Evolutionary conservation across 768 basidiomycete species (phyloP), one percentile per base, ranked within the genome.

Genomic region (Floccularia luteovirens): DNA sequence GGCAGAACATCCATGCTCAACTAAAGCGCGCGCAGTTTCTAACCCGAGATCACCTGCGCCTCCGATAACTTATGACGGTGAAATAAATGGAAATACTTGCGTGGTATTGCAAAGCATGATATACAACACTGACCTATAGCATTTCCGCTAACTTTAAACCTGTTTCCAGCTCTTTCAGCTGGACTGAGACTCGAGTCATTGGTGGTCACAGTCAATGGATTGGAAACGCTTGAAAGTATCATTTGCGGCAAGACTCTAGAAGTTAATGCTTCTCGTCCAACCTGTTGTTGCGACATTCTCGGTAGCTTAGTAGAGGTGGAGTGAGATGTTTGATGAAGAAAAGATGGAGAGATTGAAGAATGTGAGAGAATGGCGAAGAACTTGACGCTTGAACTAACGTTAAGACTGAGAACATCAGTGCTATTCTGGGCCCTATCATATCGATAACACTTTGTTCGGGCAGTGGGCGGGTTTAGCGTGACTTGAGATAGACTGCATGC

Each of bases 1-100:
- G 3, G 61, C 60, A 10, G 55, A 54, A n/a, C 57, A 56, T 10
- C 68, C 69, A 31, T 72, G 70, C 39, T 70, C 70, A 5, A 72
- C 58, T 10, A 72, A 53, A 3, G 61, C 63, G n/a, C 61, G 62
- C 4, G 55, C 58, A 10, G 57, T 56, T 42, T 56, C 60, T 8
- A 69, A 37, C 4, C 60, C 67, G 8, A 69, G 56, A 38, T 53
- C 47, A 0, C 69, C 67, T 21, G 66, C 63, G 17, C 71, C 70
- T 4, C 66, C 67, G 2, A 67, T 72, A 14, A 69, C 69, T 71
- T 31, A 14, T n/a, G 19, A 20, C 17, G 22, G 5, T 8, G 27
- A 39, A 2, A n/a, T 16, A 21, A 20, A 31, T 14, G 5, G 16
- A 24, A 7, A 33, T 60, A 12, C 24, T 21, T n/a, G 22, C 11